These are phyloP conservation scores for Rhynchospora pubera DNA, from an alignment of 176 grass and related monocot genomes.

Conservation along the genomic window DNA sequence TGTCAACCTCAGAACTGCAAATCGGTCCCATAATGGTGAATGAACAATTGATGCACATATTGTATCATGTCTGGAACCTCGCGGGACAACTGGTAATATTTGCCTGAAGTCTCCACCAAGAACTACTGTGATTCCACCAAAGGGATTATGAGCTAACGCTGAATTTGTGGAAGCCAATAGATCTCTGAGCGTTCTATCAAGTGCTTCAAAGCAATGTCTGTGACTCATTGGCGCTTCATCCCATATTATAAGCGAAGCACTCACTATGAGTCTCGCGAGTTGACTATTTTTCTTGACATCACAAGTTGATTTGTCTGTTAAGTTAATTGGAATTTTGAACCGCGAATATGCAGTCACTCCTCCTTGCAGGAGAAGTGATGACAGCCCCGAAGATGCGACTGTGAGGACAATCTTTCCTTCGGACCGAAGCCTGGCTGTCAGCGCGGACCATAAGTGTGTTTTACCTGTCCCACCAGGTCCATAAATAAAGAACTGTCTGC, in stretches of 20 bases:
- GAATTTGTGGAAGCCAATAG: neutral
- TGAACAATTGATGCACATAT: neutral
- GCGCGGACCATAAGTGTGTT: too few relatives aligned
- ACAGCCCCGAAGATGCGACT: too few relatives aligned
- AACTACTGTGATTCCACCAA: neutral
- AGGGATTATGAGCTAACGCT: neutral
- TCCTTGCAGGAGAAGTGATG: neutral
- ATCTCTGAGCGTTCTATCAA: conserved; percentile 8
- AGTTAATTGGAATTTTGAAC: conserved; percentile 22
- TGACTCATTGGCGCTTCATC: neutral
- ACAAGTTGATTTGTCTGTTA: neutral
- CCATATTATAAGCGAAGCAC: too few relatives aligned
- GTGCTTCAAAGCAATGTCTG: neutral
- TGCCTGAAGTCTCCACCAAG: too few relatives aligned
- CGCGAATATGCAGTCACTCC: conserved; percentile 17
- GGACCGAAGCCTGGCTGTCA: too few relatives aligned
- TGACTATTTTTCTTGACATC: neutral
- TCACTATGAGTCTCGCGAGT: too few relatives aligned
- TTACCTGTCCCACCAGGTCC: too few relatives aligned
- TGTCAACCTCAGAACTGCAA: neutral
- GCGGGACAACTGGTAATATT: neutral
- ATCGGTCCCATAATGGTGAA: neutral
- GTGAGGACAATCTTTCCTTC: too few relatives aligned
- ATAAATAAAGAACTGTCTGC: too few relatives aligned
- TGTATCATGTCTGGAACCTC: neutral